Evolutionary conservation across 2,329 filamentous ascomycete species (phyloP), one percentile per base, ranked within the genome.

Genomic region (Aspergillus brasiliensis): DNA sequence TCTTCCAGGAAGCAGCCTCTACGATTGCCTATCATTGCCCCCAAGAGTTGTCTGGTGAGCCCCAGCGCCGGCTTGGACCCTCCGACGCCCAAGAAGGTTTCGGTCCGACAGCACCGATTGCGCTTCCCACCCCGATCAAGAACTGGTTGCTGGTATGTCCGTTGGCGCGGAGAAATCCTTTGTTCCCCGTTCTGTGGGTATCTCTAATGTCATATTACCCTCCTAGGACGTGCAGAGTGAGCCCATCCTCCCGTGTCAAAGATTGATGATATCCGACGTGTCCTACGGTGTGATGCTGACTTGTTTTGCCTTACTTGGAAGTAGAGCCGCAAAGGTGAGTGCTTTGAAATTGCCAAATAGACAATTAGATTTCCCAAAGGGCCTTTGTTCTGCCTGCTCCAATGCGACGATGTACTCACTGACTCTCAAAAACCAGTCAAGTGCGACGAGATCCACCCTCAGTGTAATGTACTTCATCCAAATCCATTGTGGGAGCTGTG

Each of bases 361-460:
- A 25, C 38, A 42, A 17, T 17, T 7, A 19, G n/a, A 8, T 19
- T 7, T 17, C 17, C 7, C 8, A 10, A 42, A 42, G 38, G 6
- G 19, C 42, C 6, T 46, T 46, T 15, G 4, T 27, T 15, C 8
- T 11, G 13, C 44, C 19, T 19, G 19, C 19, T 44, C 40, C 40
- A 44, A 44, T 51, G 28, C 48, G 27, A 28, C 19, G n/a, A 13
- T 37, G 5, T 34, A 31, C 55, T 53, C 8, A 31, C 55, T 53
- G 15, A 58, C 15, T 15, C 15, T 51, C 7, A 8, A 31, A 8
- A 31, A 8, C 62, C 67, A 76, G 82, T 84, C 21, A 86, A 85
- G 78, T 86, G 83, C 69, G 83, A 85, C 68, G 84, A 86, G 71
- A 74, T 74, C 42, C 78, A 81, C 67, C 84, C 83, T 57, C 77